Evolutionary conservation across 208 protist species (phyloP).

Genomic region (Zelonia costaricensis): DNA sequence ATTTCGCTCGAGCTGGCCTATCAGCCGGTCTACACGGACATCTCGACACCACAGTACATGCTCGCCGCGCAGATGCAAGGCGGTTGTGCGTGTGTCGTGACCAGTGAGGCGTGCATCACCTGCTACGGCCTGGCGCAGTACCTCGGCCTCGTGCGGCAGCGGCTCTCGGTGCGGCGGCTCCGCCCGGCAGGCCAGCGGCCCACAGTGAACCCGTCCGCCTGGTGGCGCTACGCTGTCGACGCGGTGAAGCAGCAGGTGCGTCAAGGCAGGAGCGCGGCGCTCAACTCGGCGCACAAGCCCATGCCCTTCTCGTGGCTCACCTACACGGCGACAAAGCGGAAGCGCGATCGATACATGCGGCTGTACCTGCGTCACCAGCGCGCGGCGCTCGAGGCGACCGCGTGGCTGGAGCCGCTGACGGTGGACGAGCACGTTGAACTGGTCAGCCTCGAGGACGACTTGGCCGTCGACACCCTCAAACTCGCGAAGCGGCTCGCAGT

Average conservation of each 20-base stretch:
- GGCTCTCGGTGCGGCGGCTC: conserved; percentile 37
- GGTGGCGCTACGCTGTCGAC: conserved; percentile 71
- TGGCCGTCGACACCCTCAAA: conserved; percentile 63
- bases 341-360: conserved; percentile 46
- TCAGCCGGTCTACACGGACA: conserved; percentile 22
- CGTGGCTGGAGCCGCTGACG: conserved; percentile 47
- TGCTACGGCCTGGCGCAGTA: conserved; percentile 17
- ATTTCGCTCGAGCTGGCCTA: conserved; percentile 22
- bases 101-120: conserved; percentile 23
- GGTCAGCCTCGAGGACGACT: conserved; percentile 43
- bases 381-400: conserved; percentile 13
- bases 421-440: conserved; percentile 34
- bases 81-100: conserved; percentile 19
- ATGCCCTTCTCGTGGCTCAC: conserved; percentile 48
- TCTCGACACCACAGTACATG: conserved; percentile 27
- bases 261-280: conserved; percentile 7
- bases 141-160: conserved; percentile 21
- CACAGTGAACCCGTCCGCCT: conserved; percentile 39
- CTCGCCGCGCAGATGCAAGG: conserved; percentile 29
- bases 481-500: conserved; percentile 51
- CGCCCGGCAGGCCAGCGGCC: conserved; percentile 32
- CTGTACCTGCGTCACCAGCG: conserved; percentile 49
- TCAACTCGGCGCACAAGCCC: conserved; percentile 3
- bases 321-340: conserved; percentile 40
- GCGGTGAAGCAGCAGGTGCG: conserved; percentile 41